These are phyloP conservation scores for Geoglossum cookeanum DNA, from an alignment of 2,329 filamentous ascomycete species.

Conservation along the genomic window DNA sequence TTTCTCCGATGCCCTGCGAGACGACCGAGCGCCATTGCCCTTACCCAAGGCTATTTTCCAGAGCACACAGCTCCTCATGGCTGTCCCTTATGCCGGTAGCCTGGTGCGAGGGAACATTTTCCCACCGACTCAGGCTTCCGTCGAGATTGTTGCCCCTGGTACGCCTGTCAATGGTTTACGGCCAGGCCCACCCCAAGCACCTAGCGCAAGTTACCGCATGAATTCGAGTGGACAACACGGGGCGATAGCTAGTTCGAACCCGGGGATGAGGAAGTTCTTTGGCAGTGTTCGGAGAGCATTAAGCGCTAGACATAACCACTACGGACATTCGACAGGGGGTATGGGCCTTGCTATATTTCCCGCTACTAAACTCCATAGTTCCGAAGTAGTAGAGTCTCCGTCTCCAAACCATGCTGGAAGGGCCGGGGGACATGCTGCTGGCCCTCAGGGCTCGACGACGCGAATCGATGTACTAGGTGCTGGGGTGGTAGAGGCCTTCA, in stretches of 20 bases:
- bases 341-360: constrained; percentile 15
- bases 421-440: neutral
- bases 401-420: neutral
- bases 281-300: constrained; percentile 70
- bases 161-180: constrained; percentile 22
- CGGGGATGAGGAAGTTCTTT: constrained; percentile 66
- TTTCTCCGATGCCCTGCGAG: constrained; percentile 65
- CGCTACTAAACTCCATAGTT: constrained; percentile 23
- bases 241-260: neutral
- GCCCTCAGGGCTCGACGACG: neutral
- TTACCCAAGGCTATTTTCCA: constrained; percentile 22
- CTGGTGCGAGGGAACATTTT: constrained; percentile 74
- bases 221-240: neutral
- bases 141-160: constrained; percentile 42
- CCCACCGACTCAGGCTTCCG: constrained; percentile 64
- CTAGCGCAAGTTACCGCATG: constrained; percentile 16
- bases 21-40: constrained; percentile 37
- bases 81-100: constrained; percentile 55
- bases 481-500: constrained; percentile 59
- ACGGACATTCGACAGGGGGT: constrained; percentile 8
- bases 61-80: constrained; percentile 30
- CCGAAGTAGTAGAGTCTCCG: neutral
- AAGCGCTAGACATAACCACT: constrained; percentile 33
- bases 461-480: constrained; percentile 54
- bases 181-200: constrained; percentile 22